These are phyloP conservation scores for Lactarius tabidus DNA, from an alignment of 768 basidiomycete genomes.

Conservation along the genomic window DNA sequence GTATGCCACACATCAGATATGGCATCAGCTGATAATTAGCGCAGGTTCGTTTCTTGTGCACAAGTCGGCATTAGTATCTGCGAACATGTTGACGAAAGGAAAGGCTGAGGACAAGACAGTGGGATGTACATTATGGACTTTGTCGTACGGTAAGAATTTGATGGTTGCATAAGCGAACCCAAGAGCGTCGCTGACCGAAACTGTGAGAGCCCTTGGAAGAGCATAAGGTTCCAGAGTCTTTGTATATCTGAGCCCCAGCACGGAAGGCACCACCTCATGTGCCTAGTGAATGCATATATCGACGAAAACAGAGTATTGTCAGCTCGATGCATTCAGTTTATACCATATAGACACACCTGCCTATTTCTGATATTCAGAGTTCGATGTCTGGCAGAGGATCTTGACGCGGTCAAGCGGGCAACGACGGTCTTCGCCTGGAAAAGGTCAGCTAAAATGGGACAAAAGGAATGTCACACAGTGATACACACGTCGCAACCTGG, in stretches of 20 bases:
- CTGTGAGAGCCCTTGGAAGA: slow-evolving; percentile 96
- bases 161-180: slow-evolving; percentile 96
- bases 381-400: slow-evolving; percentile 96
- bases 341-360: slow-evolving; percentile 53
- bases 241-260: slow-evolving; percentile 71
- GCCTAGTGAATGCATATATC: slow-evolving; percentile 44
- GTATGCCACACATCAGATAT: no score
- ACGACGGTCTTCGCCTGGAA: slow-evolving; percentile 87
- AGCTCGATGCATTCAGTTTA: no score
- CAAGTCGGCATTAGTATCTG: slow-evolving; percentile 85
- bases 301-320: neutral
- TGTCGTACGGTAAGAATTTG: slow-evolving; percentile 96
- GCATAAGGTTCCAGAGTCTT: slow-evolving; percentile 60
- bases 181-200: slow-evolving; percentile 97
- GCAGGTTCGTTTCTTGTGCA: slow-evolving; percentile 68
- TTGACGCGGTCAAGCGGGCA: slow-evolving; percentile 95
- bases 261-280: slow-evolving; percentile 81
- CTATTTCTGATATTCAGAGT: slow-evolving; percentile 91
- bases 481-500: slow-evolving; percentile 82
- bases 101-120: neutral
- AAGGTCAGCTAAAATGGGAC: slow-evolving; percentile 4
- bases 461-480: no score
- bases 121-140: slow-evolving; percentile 64
- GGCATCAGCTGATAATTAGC: slow-evolving; percentile 84
- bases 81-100: neutral